A percentile compares a stretch with the other conserved stretches of the same genome.
Evolutionary conservation across 2,329 filamentous ascomycete genomes (phyloP).

Genomic region (Fusarium foetens): DNA sequence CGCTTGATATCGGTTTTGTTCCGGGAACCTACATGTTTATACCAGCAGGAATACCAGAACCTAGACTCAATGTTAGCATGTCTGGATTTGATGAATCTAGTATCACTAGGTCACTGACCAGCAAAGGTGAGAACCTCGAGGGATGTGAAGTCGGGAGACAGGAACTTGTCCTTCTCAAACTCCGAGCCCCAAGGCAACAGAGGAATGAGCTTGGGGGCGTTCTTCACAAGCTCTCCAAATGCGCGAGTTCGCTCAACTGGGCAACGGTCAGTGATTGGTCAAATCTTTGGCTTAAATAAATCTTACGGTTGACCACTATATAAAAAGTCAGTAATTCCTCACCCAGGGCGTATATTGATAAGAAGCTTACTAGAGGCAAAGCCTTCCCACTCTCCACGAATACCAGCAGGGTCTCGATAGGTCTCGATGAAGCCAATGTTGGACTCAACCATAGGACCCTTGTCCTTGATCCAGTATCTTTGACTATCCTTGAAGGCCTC

Average conservation of each 20-base stretch:
- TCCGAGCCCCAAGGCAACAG: constrained; percentile 87
- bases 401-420: constrained; percentile 83
- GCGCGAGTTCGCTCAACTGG: constrained; percentile 83
- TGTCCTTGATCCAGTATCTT: constrained; percentile 83
- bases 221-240: constrained; percentile 85
- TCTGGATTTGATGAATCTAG: constrained; percentile 34
- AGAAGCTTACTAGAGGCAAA: constrained; percentile 70
- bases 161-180: constrained; percentile 96
- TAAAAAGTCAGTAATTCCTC: constrained; percentile 32
- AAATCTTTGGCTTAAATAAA: background rate
- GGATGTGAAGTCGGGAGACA: constrained; percentile 95
- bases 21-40: constrained; percentile 65
- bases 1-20: background rate
- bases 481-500: constrained; percentile 84
- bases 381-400: constrained; percentile 86
- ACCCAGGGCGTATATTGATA: background rate
- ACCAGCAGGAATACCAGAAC: constrained; percentile 73
- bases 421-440: constrained; percentile 89
- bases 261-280: constrained; percentile 6
- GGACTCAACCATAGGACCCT: constrained; percentile 80
- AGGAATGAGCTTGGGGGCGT: constrained; percentile 84
- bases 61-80: constrained; percentile 48
- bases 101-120: constrained; percentile 31
- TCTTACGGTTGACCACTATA: constrained; percentile 73
- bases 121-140: constrained; percentile 88